A percentile compares a stretch with the other conserved stretches of the same genome.
phyloP scores from a whole-genome alignment of 73 alveolate species.

The Paramecium sexaurelia region DNA sequence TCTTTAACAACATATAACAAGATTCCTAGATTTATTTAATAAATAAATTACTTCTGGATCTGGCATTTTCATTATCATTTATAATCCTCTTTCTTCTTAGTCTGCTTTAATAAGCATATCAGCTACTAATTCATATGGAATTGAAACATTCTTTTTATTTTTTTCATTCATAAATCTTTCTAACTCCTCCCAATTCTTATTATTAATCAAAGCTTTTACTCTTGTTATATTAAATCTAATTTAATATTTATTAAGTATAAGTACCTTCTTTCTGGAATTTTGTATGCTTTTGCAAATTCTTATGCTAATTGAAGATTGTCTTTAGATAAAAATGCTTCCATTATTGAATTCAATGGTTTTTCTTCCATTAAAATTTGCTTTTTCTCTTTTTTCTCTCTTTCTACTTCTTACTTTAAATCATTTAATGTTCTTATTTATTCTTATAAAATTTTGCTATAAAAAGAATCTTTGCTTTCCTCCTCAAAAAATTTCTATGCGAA shows the following conservation, averaged over 20 bases:
- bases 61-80: slow-evolving; percentile 63
- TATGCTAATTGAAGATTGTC: background rate
- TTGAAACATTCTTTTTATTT: slow-evolving; percentile 38
- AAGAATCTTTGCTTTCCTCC: slow-evolving; percentile 45
- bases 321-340: slow-evolving; percentile 31
- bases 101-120: slow-evolving; percentile 63
- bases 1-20: slow-evolving; percentile 18
- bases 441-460: slow-evolving; percentile 5
- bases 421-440: slow-evolving; percentile 27
- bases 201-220: slow-evolving; percentile 33
- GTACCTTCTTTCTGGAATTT: slow-evolving; percentile 61
- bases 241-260: background rate
- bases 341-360: slow-evolving; percentile 22
- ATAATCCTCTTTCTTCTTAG: slow-evolving; percentile 54
- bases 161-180: slow-evolving; percentile 55
- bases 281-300: slow-evolving; percentile 39
- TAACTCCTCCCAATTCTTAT: slow-evolving; percentile 47
- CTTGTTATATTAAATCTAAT: slow-evolving; percentile 43
- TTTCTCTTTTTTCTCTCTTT: slow-evolving; percentile 26
- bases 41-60: slow-evolving; percentile 50
- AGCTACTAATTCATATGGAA: slow-evolving; percentile 65
- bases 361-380: slow-evolving; percentile 10
- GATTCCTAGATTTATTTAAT: slow-evolving; percentile 23
- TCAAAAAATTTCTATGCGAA: slow-evolving; percentile 43
- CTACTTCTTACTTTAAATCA: slow-evolving; percentile 33